Percentiles rank a stretch among this genome's conserved stretches.
These are phyloP conservation scores for Cordyceps cicadae DNA, from an alignment of 2,329 filamentous ascomycete species.

Conservation along the genomic window DNA sequence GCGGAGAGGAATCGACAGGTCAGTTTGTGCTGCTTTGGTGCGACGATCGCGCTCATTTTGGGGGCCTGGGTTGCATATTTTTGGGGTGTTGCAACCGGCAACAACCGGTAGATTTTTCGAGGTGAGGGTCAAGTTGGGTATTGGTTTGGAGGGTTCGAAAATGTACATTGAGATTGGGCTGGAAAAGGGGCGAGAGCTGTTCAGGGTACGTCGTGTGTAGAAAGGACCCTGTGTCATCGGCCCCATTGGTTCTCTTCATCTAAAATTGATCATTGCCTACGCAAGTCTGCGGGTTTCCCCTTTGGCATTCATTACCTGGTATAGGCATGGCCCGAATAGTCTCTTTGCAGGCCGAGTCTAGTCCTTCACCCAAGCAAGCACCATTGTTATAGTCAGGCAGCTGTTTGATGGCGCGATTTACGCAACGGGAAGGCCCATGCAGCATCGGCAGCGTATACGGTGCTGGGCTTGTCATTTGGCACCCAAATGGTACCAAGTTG, in stretches of 20 bases:
- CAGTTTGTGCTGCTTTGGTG: conserved; percentile 34
- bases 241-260: too few species aligned
- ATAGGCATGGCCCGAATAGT: background rate
- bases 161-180: too few species aligned
- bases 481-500: background rate
- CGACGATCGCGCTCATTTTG: conserved; percentile 37
- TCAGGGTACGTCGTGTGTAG: too few species aligned
- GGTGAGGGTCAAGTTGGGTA: background rate
- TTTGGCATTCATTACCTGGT: background rate
- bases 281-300: too few species aligned
- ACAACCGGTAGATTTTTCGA: conserved; percentile 24
- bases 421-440: background rate
- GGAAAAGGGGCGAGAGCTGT: too few species aligned
- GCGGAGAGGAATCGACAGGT: conserved; percentile 31
- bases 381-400: background rate
- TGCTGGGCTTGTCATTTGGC: background rate
- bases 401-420: background rate
- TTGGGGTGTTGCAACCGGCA: conserved; percentile 49
- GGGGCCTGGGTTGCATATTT: conserved; percentile 51
- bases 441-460: background rate
- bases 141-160: background rate
- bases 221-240: too few species aligned
- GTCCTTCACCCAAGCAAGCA: background rate
- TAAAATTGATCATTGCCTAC: too few species aligned
- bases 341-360: background rate